These are phyloP conservation scores for Sclerotinia minor DNA, from an alignment of 2,329 filamentous ascomycete genomes.

Conservation along the genomic window DNA sequence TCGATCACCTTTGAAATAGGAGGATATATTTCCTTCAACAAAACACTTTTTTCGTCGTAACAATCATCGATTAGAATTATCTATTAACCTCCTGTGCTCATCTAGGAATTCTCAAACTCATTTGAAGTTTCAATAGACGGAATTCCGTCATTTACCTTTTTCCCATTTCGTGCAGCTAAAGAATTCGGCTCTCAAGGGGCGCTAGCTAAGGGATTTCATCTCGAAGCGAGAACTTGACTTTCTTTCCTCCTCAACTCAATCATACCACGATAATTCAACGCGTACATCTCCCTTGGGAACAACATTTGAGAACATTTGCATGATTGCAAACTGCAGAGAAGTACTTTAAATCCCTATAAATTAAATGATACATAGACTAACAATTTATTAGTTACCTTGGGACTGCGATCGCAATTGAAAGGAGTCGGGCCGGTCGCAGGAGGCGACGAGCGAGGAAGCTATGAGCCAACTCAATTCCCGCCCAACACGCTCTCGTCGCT, in stretches of 20 bases:
- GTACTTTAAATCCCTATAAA: slow-evolving; percentile 28
- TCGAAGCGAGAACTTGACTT: slow-evolving; percentile 28
- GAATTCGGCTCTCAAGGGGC: slow-evolving; percentile 25
- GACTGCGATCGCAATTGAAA: slow-evolving; percentile 33
- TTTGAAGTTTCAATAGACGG: background rate
- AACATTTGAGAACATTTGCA: slow-evolving; percentile 30
- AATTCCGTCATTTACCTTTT: slow-evolving; percentile 14
- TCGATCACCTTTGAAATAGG: slow-evolving; percentile 15
- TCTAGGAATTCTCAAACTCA: background rate
- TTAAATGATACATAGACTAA: slow-evolving; percentile 32
- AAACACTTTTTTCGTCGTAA: background rate
- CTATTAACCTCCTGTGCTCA: background rate
- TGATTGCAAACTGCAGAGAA: slow-evolving; percentile 32
- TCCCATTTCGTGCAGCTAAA: slow-evolving; percentile 7
- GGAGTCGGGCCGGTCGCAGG: slow-evolving; percentile 31
- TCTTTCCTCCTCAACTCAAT: slow-evolving; percentile 26
- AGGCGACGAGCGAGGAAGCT: slow-evolving; percentile 27
- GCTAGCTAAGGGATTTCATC: slow-evolving; percentile 23
- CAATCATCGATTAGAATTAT: background rate
- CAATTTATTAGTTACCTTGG: slow-evolving; percentile 30
- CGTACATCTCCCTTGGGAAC: slow-evolving; percentile 29
- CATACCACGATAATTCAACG: slow-evolving; percentile 29
- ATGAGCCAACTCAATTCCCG: slow-evolving; percentile 30
- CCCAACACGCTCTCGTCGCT: slow-evolving; percentile 38
- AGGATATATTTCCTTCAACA: slow-evolving; percentile 1